Evolutionary conservation across 495 filamentous ascomycete genomes (phyloP).

Genomic region (Sporormia fimetaria): DNA sequence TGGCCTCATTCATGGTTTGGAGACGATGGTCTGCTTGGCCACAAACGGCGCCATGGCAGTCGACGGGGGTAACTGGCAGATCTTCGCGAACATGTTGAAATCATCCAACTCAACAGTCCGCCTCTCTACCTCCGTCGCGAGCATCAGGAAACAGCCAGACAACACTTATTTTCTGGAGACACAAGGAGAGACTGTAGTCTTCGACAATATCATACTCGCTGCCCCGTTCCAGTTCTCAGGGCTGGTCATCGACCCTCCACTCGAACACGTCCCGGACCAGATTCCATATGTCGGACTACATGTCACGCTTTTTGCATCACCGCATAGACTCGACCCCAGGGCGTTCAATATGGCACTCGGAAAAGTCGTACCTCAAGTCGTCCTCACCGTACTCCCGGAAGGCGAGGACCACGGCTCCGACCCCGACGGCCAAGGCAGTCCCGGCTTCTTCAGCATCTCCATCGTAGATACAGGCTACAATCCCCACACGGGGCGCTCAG

Average conservation of each 20-base stretch:
- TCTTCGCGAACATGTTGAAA: constrained; percentile 72
- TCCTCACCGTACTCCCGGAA: constrained; percentile 73
- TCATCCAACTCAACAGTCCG: constrained; percentile 46
- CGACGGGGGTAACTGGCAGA: constrained; percentile 86
- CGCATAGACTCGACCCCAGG: constrained; percentile 50
- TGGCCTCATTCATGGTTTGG: constrained; percentile 70
- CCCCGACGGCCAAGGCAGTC: constrained; percentile 50
- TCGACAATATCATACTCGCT: constrained; percentile 72
- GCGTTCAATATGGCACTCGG: constrained; percentile 55
- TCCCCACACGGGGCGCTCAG: constrained; percentile 38
- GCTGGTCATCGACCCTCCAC: constrained; percentile 44
- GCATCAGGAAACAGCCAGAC: constrained; percentile 40
- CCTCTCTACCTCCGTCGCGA: constrained; percentile 61
- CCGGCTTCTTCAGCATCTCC: constrained; percentile 82
- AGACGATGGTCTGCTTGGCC: constrained; percentile 90
- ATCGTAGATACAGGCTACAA: constrained; percentile 54
- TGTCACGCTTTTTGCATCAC: constrained; percentile 80
- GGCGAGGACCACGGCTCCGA: constrained; percentile 41
- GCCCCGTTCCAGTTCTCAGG: constrained; percentile 63
- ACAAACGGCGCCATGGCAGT: constrained; percentile 72
- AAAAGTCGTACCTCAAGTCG: constrained; percentile 48
- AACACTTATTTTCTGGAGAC: constrained; percentile 43
- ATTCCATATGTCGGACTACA: constrained; percentile 76
- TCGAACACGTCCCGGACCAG: constrained; percentile 46
- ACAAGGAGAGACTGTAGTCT: constrained; percentile 31